Evolutionary conservation across 2,329 filamentous ascomycete species (phyloP).

Genomic region (Aspergillus flavus): DNA sequence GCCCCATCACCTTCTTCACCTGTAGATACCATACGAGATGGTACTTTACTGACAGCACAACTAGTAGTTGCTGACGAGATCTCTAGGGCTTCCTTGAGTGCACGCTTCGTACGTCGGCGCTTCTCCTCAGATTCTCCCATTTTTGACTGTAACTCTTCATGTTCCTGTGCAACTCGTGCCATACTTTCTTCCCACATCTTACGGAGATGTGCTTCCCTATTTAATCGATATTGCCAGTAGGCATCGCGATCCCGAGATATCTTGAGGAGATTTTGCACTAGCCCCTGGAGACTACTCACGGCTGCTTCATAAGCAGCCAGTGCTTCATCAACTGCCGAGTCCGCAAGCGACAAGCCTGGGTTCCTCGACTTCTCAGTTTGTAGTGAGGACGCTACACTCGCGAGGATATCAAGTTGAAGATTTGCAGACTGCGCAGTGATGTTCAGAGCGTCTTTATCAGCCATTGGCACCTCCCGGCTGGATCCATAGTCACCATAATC

Average conservation of each 20-base stretch:
- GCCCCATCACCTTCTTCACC: constrained; percentile 38
- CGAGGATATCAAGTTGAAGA: constrained; percentile 86
- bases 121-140: constrained; percentile 91
- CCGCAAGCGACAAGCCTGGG: constrained; percentile 72
- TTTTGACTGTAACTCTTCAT: constrained; percentile 84
- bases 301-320: constrained; percentile 85
- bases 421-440: constrained; percentile 96
- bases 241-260: constrained; percentile 93
- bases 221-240: constrained; percentile 94
- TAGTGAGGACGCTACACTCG: constrained; percentile 81
- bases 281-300: constrained; percentile 79
- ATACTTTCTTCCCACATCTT: constrained; percentile 99
- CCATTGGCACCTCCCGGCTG: constrained; percentile 70
- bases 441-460: constrained; percentile 90
- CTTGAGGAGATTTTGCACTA: constrained; percentile 83
- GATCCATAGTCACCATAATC: constrained; percentile 81
- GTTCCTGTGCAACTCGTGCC: constrained; percentile 92
- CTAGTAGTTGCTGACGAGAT: constrained; percentile 46
- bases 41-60: constrained; percentile 36
- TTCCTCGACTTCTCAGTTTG: constrained; percentile 70
- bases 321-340: constrained; percentile 75
- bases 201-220: constrained; percentile 86
- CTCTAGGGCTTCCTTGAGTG: constrained; percentile 82
- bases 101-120: constrained; percentile 84
- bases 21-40: constrained; percentile 35